These are phyloP conservation scores for Endogone sp. DNA, from an alignment of 192 early-diverging fungal species.

Conservation along the genomic window DNA sequence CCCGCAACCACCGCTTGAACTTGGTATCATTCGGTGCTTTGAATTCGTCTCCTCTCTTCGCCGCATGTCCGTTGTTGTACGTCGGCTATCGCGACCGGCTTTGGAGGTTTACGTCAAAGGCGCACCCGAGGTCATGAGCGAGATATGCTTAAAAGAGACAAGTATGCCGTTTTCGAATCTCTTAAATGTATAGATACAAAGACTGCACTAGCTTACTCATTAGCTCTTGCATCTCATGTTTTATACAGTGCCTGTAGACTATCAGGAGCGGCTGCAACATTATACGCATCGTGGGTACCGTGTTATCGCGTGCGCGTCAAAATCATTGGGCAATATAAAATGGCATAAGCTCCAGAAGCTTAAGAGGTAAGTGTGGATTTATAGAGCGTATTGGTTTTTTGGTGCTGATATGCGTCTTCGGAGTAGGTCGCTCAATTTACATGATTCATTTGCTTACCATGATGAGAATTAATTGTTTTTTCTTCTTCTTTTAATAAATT, in stretches of 20 bases:
- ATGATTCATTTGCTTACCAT: background rate
- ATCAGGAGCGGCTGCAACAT: constrained; percentile 69
- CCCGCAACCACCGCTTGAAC: constrained; percentile 44
- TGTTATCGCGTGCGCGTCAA: constrained; percentile 90
- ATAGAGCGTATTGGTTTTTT: background rate
- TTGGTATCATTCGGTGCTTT: constrained; percentile 83
- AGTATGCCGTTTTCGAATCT: constrained; percentile 35
- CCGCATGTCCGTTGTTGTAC: constrained; percentile 91
- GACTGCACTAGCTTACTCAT: background rate
- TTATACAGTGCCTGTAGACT: constrained; percentile 79
- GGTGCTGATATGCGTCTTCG: constrained; percentile 4
- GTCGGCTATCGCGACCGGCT: constrained; percentile 53
- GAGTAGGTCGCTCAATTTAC: background rate
- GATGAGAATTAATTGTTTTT: background rate
- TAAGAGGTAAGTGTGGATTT: constrained; percentile 36
- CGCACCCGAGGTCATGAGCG: constrained; percentile 91
- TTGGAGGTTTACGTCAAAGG: constrained; percentile 95
- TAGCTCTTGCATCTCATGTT: background rate
- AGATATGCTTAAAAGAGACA: constrained; percentile 81
- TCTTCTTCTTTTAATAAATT: too few species aligned
- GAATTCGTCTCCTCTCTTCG: constrained; percentile 91
- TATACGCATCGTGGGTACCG: constrained; percentile 97
- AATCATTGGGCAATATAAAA: constrained; percentile 60
- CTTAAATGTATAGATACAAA: background rate
- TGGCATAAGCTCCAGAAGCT: constrained; percentile 76